Evolutionary conservation across 495 filamentous ascomycete genomes (phyloP), one percentile per base, ranked within the genome.

Genomic region (Letharia lupina): DNA sequence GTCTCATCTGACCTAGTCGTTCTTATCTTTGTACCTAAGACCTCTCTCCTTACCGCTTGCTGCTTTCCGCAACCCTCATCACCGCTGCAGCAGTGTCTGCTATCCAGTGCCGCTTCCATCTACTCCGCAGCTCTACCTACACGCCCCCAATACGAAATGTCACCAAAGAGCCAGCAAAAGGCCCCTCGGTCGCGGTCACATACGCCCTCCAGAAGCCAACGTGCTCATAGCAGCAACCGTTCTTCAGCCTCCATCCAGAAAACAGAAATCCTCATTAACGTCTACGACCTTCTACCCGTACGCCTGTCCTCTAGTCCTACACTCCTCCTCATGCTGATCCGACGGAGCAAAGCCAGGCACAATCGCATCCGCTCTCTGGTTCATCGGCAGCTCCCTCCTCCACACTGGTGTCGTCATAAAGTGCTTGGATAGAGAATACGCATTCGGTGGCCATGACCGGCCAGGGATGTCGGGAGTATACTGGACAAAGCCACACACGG

Each of bases 261-360:
- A 68, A 91, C 87, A 13, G 84, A 89, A 71, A 81, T 93, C 15
- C 69, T 83, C n/a, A 91, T 93, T 71, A 86, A 91, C 71, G 86
- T 90, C 70, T 93, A 93, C 72, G 89, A 93, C 72, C 78, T 91
- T 12, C 79, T 91, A 35, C 87, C 89, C 16, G 86, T 89, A 80
- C 69, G 82, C 69, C 60, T 52, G 23, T 11, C 54, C 59, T 20
- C 59, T 20, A 52, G 62, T 28, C n/a, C 48, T 23, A 20, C 23
- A 28, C 23, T 4, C 8, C 7, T n/a, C 33, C 20, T 31, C 31
- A 65, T 50, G 57, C 64, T 65, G 56, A 65, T 13, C 56, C n/a
- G 60, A 12, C 60, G 42, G 57, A 41, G 52, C 67, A 69, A 57
- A 88, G 82, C 88, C 89, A 39, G 87, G 88, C 47, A 82, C 81